Conservation (phyloP, 2,329 filamentous ascomycete genomes). For the Hypoxylon sp. region DNA sequence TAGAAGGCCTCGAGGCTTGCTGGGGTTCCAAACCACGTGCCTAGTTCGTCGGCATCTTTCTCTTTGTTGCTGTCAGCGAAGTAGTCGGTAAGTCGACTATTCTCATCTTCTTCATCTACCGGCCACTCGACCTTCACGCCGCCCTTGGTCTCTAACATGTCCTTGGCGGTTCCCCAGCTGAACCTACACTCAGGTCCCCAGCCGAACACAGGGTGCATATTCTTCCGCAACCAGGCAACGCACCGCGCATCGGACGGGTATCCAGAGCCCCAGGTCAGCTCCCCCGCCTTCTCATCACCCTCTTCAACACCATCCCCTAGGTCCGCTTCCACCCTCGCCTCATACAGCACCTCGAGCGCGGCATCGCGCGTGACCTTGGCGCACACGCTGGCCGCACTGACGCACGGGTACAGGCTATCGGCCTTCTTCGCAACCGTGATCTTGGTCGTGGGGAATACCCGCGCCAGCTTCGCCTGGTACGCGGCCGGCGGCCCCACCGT, state of each 20-base stretch:
- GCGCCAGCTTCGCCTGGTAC: slow-evolving; percentile 88
- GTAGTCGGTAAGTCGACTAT: slow-evolving; percentile 81
- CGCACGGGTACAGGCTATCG: slow-evolving; percentile 91
- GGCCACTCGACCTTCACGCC: slow-evolving; percentile 89
- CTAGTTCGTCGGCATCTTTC: slow-evolving; percentile 75
- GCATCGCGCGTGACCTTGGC: slow-evolving; percentile 97
- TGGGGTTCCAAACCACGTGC: slow-evolving; percentile 85
- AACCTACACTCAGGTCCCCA: slow-evolving; percentile 96
- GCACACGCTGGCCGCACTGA: slow-evolving; percentile 93
- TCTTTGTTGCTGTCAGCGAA: slow-evolving; percentile 66
- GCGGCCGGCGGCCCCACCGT: slow-evolving; percentile 86
- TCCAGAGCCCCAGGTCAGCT: slow-evolving; percentile 84
- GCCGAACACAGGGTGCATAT: slow-evolving; percentile 94
- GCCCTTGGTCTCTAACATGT: slow-evolving; percentile 85
- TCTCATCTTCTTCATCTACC: slow-evolving; percentile 76
- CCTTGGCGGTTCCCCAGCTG: slow-evolving; percentile 95
- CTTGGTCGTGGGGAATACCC: slow-evolving; percentile 82
- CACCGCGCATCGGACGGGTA: slow-evolving; percentile 92
- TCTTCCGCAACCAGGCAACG: slow-evolving; percentile 82
- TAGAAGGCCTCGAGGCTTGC: slow-evolving; percentile 79
- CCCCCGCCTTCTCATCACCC: slow-evolving; percentile 57
- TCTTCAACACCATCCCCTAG: slow-evolving; percentile 47
- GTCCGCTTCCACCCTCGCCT: slow-evolving; percentile 60
- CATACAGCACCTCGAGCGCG: slow-evolving; percentile 84
- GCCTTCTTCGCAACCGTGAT: slow-evolving; percentile 91